Evolutionary conservation across 768 basidiomycete genomes (phyloP), one percentile per base, ranked within the genome.

Genomic region (Tricholoma saponaceum): DNA sequence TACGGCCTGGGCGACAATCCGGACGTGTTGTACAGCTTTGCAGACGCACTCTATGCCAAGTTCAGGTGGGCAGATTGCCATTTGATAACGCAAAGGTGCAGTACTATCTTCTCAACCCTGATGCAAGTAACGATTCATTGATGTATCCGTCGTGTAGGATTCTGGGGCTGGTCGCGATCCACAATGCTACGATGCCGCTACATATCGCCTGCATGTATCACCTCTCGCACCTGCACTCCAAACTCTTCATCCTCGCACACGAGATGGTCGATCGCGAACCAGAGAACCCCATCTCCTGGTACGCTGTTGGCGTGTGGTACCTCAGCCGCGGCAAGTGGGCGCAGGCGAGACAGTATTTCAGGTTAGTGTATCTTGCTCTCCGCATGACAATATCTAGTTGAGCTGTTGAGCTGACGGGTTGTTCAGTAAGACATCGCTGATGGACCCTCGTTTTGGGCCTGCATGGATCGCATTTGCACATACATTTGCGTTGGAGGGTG

Each of bases 131-230:
- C 25, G 44, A 10, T 53, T 28, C 12, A 14, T 30, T 35, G 32
- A 22, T 35, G 4, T 20, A 20, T 20, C 6, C 16, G 28, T 30
- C 22, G 3, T 23, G 22, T 69, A 96, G 96, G 65, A 97, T 98
- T 57, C 77, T 98, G 44, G 83, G 85, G 14, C 77, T 92, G 9
- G 87, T 92, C n/a, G 81, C 89, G 1, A 84, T 92, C 41, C 97
- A 99, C 69, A 85, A 86, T 28, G 83, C 89, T 6, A 92, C 96
- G 1, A 87, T 98, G 75, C 94, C 95, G 0, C 69, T 98, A 58
- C 96, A 99, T 67, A 87, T 99, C 32, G 95, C 96, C 3, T 98
- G 96, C 81, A 96, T 98, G 92, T 91, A 95, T 68, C 96, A 99
- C 71, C 79, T 98, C 18, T 84, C 87, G 23, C 88, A 96, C 69